Evolutionary conservation across 257 asterid species (phyloP).

Genomic region (Datura wrightii): DNA sequence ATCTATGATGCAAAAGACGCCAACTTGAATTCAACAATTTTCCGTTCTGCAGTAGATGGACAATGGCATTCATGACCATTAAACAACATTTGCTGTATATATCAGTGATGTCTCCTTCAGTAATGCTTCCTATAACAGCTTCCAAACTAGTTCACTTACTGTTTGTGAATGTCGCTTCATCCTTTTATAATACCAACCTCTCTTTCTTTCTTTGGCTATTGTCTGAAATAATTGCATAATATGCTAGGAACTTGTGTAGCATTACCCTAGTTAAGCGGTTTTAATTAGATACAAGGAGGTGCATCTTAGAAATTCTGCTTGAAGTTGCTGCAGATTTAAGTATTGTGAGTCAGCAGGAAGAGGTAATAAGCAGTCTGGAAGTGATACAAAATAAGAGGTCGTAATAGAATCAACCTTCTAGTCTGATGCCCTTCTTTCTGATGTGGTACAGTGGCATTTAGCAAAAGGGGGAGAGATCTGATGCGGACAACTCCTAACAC

Average conservation of each 20-base stretch:
- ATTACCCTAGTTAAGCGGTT: background rate
- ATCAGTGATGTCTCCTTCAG: background rate
- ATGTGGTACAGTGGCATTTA: background rate
- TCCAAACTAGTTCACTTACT: background rate
- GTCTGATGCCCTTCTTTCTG: slow-evolving; percentile 13
- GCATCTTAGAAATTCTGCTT: background rate
- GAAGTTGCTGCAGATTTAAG: slow-evolving; percentile 3
- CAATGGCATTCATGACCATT: background rate
- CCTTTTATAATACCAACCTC: background rate
- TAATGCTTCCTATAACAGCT: background rate
- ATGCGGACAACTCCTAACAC: background rate
- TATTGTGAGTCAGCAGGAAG: background rate
- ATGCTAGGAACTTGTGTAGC: background rate
- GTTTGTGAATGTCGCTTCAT: background rate
- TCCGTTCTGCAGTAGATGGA: background rate
- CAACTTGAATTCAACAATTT: background rate
- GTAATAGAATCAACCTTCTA: background rate
- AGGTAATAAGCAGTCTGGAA: background rate
- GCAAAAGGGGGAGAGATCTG: background rate
- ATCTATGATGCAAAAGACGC: background rate
- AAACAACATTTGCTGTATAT: background rate
- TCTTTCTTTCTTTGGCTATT: background rate
- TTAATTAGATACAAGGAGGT: background rate
- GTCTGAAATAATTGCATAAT: background rate
- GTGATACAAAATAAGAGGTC: background rate